Base-by-base conservation (phyloP, 2,329 filamentous ascomycete genomes). In the Venturia carpophila region DNA sequence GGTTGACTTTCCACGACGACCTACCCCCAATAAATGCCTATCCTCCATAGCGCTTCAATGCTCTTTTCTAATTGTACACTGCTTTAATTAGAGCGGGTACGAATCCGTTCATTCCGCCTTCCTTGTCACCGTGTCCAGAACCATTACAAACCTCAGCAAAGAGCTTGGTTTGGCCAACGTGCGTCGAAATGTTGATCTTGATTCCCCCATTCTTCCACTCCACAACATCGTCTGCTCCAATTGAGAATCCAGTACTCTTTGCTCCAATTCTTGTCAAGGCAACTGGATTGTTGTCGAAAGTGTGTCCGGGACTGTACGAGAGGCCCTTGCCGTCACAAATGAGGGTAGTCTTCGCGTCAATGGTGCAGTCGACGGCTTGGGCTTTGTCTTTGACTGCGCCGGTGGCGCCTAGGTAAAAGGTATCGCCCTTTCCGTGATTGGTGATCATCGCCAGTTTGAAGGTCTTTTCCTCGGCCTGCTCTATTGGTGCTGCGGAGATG, bases 31-130 rank as follows among this genome's bases (percentile, higher is more conserved):
- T 34, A 3, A 34, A 34, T 34, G 3, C 3, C 30, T 34, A 3
- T 34, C 30, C 6, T 34, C 30, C 30, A 6, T 34, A 6, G 30
- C 30, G 30, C 30, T 6, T 34, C 30, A 3, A 34, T 34, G 30
- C 30, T 34, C 30, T 34, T 6, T 34, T 34, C 3, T 34, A 3
- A 34, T 3, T 34, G 30, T 34, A 34, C 9, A 58, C 52, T 7
- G 52, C 52, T 15, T 34, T 37, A 15, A 58, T 7, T 2, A 34
- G 15, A n/a, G 13, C 19, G 19, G 52, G 52, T 3, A 58, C 52
- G 9, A 58, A 58, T 34, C 52, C 52, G n/a, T 58, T 58, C 17
- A 58, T 58, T 6, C 52, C 52, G 19, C 52, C 52, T 30, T 58
- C 52, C 52, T 58, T 58, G 13, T 58, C 52, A 10, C 52, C 52